These are phyloP conservation scores for Aquilaria agallochum DNA, from an alignment of 441 rosid genomes.

Conservation along the genomic window DNA sequence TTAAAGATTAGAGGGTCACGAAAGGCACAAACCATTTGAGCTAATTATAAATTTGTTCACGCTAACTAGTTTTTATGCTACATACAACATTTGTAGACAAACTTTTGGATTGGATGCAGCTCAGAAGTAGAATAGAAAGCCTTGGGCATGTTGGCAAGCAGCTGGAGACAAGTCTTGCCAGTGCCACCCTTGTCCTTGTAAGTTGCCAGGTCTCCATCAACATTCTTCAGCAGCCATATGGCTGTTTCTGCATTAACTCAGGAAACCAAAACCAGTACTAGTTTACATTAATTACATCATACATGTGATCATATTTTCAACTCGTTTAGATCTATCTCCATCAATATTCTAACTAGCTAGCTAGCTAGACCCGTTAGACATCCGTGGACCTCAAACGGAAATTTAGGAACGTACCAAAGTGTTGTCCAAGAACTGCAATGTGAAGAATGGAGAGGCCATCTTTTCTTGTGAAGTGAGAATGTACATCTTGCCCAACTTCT, in stretches of 20 bases:
- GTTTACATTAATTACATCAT: background rate
- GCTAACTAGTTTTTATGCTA: background rate
- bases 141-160: slow-evolving; percentile 22
- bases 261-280: too few species aligned
- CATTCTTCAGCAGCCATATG: slow-evolving; percentile 6
- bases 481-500: background rate
- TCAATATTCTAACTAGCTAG: background rate
- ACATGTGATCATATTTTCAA: background rate
- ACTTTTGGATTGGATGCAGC: background rate
- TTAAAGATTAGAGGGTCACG: background rate
- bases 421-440: slow-evolving; percentile 21
- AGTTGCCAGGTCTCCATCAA: slow-evolving; percentile 3
- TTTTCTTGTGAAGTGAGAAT: background rate
- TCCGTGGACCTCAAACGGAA: too few species aligned
- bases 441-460: slow-evolving; percentile 26
- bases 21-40: too few species aligned
- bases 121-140: slow-evolving; percentile 15
- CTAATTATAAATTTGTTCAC: background rate
- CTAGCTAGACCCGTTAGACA: background rate
- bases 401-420: slow-evolving; percentile 15
- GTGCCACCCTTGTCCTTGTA: slow-evolving; percentile 6
- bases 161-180: slow-evolving; percentile 18
- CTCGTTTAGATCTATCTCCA: background rate
- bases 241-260: slow-evolving; percentile 18
- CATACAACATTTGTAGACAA: slow-evolving; percentile 16